A percentile compares a stretch with the other conserved stretches of the same genome.
phyloP scores from a whole-genome alignment of 192 early-diverging fungal genomes.

The Diversispora epigaea region DNA sequence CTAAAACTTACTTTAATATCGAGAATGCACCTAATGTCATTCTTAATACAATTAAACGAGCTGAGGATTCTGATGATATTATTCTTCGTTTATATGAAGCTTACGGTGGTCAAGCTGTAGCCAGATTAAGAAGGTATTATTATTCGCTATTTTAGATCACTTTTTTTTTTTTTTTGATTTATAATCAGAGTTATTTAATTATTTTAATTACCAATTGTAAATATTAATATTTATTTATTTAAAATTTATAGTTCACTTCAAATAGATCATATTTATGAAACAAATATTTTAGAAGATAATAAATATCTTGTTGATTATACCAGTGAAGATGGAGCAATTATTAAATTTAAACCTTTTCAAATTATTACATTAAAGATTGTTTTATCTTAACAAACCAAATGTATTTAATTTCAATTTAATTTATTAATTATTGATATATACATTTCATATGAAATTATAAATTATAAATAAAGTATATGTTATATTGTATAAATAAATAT shows the following conservation, averaged over 20 bases:
- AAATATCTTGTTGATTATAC: conserved; percentile 37
- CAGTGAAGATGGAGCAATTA: conserved; percentile 39
- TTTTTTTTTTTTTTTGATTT: too few relatives aligned
- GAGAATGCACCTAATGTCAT: conserved; percentile 70
- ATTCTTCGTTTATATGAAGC: conserved; percentile 89
- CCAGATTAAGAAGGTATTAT: conserved; percentile 48
- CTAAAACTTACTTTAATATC: conserved; percentile 44
- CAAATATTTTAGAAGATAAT: conserved; percentile 82
- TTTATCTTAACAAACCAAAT: too few relatives aligned
- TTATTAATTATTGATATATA: too few relatives aligned
- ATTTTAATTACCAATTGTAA: conserved; percentile 7
- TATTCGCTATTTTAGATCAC: background rate
- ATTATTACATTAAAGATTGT: conserved; percentile 58
- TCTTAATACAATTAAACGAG: conserved; percentile 87
- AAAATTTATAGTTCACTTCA: conserved; percentile 46
- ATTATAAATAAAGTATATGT: too few relatives aligned
- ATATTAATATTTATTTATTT: background rate
- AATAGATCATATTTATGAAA: conserved; percentile 52
- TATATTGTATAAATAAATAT: too few relatives aligned
- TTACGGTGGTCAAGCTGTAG: conserved; percentile 78
- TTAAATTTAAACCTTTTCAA: conserved; percentile 65
- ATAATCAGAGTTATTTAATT: background rate
- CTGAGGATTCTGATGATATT: conserved; percentile 75
- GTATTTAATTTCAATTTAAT: too few relatives aligned
- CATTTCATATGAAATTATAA: too few relatives aligned